Percentiles rank a stretch among this genome's conserved stretches.
Conservation (phyloP, 2,329 filamentous ascomycete genomes). For the Stemphylium lycopersici region DNA sequence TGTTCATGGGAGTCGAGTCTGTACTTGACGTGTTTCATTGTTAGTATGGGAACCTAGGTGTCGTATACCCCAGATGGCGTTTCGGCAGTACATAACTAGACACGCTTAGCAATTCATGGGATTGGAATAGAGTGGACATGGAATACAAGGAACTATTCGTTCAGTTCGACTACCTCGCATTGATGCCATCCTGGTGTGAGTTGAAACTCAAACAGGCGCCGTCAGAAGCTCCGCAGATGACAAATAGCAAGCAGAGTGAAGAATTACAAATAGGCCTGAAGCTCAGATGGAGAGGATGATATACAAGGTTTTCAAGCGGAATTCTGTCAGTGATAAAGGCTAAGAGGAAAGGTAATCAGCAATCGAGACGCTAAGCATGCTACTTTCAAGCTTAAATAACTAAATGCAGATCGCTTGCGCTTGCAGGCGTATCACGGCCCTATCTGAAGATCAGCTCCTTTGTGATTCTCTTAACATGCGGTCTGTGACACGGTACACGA, state of each 20-base stretch:
- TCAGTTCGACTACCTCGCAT: conserved; percentile 5
- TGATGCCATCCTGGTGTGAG: conserved; percentile 5
- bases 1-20: not conserved
- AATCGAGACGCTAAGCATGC: too few relatives aligned
- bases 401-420: too few relatives aligned
- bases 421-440: not conserved
- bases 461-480: not conserved
- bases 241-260: not conserved
- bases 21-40: not conserved
- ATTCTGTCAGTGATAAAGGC: too few relatives aligned
- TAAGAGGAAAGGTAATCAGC: too few relatives aligned
- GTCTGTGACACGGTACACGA: conserved; percentile 2
- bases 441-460: not conserved
- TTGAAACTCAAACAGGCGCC: conserved; percentile 14
- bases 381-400: too few relatives aligned
- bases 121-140: not conserved
- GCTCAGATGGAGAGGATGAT: not conserved
- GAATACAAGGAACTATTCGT: not conserved
- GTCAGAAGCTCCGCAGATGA: conserved; percentile 11
- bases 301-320: not conserved
- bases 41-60: not conserved
- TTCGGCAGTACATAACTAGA: not conserved
- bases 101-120: not conserved
- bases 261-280: conserved; percentile 1
- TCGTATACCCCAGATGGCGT: not conserved